Evolutionary conservation across 1,139 yeast species (phyloP).

Genomic region (Kodamaea sp.): DNA sequence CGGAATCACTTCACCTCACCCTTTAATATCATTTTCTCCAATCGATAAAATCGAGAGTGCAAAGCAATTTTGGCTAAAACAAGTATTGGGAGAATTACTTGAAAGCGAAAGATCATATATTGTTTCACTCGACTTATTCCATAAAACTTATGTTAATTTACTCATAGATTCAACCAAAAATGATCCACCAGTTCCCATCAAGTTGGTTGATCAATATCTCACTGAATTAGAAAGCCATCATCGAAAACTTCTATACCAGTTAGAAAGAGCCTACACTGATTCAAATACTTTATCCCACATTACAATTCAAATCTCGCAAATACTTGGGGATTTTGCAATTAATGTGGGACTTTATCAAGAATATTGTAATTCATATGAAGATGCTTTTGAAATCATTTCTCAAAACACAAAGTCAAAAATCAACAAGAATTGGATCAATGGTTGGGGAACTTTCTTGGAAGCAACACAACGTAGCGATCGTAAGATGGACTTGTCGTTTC

Average conservation of each 20-base stretch:
- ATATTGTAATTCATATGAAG: conserved; percentile 41
- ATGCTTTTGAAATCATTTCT: conserved; percentile 31
- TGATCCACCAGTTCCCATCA: conserved; percentile 27
- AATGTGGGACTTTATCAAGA: conserved; percentile 34
- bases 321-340: conserved; percentile 27
- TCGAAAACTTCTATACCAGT: conserved; percentile 13
- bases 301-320: conserved; percentile 14
- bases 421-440: conserved; percentile 16
- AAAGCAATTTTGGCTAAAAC: conserved; percentile 25
- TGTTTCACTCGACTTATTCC: conserved; percentile 37
- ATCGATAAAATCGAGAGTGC: neutral
- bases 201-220: conserved; percentile 19
- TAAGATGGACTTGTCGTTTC: conserved; percentile 43
- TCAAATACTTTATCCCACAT: conserved; percentile 1
- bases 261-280: neutral
- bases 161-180: conserved; percentile 17
- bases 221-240: conserved; percentile 25
- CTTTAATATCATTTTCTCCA: conserved; percentile 14
- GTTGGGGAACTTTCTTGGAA: conserved; percentile 40
- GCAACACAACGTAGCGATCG: conserved; percentile 34
- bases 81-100: conserved; percentile 43
- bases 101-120: conserved; percentile 47
- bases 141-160: conserved; percentile 35
- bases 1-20: conserved; percentile 12
- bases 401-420: conserved; percentile 4